Base-by-base conservation (phyloP, 495 filamentous ascomycete genomes). In the Neurospora sp. region DNA sequence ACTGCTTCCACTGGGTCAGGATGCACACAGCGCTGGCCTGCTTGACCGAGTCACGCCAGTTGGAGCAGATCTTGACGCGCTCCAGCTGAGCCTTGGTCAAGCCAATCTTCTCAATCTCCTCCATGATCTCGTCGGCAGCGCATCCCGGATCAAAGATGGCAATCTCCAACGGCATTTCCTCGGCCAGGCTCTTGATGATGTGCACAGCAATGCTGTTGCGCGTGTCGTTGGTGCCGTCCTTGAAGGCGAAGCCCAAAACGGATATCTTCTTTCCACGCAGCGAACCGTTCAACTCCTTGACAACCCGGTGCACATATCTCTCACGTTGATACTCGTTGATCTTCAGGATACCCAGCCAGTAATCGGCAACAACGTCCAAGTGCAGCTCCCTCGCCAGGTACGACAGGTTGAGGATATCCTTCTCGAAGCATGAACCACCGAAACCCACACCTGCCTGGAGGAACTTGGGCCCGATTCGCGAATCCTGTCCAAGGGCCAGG, bases 351-450 rank as follows among this genome's bases (percentile, higher is more conserved):
- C 88, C 84, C 71, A 83, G 80, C 93, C 93, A 96, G 76, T 96
- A 95, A 45, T 89, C 86, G 4, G 90, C 91, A 6, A 94, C 91
- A 72, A 94, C 90, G 3, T 87, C 85, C 20, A 96, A 82, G 44
- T 89, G 86, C 38, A 94, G 79, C 3, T 88, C 88, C 71, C 92
- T 88, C 5, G 92, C 89, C 14, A 95, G 82, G 77, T 94, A 94
- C 8, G 89, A 87, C 35, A 96, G 82, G 78, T 88, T 92, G 16
- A 93, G 85, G 75, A 94, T 89, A 74, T 96, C 93, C 78, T 96
- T 96, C 77, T 91, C 89, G 80, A 96, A 94, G 81, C 92, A 94
- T 16, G 89, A 92, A 5, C 92, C 92, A n/a, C 92, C 91, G 75
- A 94, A 95, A 0, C 92, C 92, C 40, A 93, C 85, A 17, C 89